These are phyloP conservation scores for Arabis hirsuta DNA, from an alignment of 345 rosid species.

Conservation along the genomic window DNA sequence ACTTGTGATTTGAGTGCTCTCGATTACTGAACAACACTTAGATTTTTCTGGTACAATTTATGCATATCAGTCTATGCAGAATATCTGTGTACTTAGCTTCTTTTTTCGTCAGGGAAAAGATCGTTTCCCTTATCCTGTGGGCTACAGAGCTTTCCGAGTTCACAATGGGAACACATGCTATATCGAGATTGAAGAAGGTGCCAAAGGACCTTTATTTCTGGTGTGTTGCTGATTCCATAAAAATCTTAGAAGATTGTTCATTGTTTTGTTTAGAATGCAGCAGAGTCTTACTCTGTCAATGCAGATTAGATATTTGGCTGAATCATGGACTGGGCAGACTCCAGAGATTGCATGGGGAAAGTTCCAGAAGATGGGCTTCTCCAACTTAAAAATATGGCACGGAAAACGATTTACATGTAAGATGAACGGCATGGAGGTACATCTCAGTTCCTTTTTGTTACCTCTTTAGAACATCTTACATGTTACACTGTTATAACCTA, in stretches of 20 bases:
- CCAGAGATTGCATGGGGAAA: conserved; percentile 84
- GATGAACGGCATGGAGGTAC: conserved; percentile 79
- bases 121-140: conserved; percentile 93
- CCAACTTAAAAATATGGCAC: conserved; percentile 64
- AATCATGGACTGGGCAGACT: conserved; percentile 74
- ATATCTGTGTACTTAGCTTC: background rate
- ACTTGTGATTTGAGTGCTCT: background rate
- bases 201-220: conserved; percentile 82
- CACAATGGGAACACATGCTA: conserved; percentile 59
- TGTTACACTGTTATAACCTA: background rate
- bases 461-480: conserved; percentile 8
- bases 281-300: conserved; percentile 31
- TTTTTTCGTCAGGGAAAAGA: conserved; percentile 69
- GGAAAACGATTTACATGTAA: conserved; percentile 81
- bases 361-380: conserved; percentile 68
- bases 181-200: conserved; percentile 77
- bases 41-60: background rate
- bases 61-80: too few species aligned
- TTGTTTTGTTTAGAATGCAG: background rate
- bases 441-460: conserved; percentile 18
- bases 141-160: conserved; percentile 73
- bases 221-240: conserved; percentile 41
- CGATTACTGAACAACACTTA: too few species aligned
- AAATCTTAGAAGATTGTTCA: conserved; percentile 10
- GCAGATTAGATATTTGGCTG: conserved; percentile 70